phyloP scores from a whole-genome alignment of 192 early-diverging fungal genomes.

The Haplosporangium gracile region DNA sequence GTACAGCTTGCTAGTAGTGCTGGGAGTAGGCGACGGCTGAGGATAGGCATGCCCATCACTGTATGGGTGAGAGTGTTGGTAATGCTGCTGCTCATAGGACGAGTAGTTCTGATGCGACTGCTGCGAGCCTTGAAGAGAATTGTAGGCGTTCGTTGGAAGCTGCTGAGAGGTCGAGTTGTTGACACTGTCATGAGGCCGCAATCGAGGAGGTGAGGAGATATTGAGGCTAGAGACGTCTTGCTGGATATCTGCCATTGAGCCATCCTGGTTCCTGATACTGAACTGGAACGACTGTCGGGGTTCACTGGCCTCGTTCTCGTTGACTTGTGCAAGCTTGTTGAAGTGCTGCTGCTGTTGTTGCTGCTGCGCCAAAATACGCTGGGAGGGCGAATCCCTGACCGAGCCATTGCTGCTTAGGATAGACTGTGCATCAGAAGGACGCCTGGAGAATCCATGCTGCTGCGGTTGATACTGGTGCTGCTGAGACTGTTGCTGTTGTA shows the following conservation, averaged over 20 bases:
- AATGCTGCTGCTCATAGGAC: slow-evolving; percentile 8
- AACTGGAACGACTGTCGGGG: slow-evolving; percentile 40
- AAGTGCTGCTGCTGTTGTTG: slow-evolving; percentile 29
- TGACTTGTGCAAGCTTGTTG: slow-evolving; percentile 38
- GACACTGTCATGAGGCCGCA: slow-evolving; percentile 20
- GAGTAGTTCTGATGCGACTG: slow-evolving; percentile 19
- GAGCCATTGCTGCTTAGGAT: slow-evolving; percentile 18
- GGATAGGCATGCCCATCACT: slow-evolving; percentile 39
- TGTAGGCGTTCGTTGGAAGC: not conserved
- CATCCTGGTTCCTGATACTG: slow-evolving; percentile 17
- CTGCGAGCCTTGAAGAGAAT: not conserved
- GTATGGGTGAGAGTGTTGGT: slow-evolving; percentile 16
- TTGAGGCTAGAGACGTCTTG: slow-evolving; percentile 47
- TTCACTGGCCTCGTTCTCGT: slow-evolving; percentile 29
- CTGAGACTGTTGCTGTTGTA: slow-evolving; percentile 13
- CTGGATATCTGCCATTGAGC: slow-evolving; percentile 30
- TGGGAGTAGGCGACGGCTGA: slow-evolving; percentile 40
- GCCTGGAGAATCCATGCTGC: slow-evolving; percentile 30
- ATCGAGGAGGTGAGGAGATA: slow-evolving; percentile 49
- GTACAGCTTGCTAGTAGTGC: slow-evolving; percentile 37
- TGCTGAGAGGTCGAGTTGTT: slow-evolving; percentile 4
- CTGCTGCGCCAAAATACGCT: slow-evolving; percentile 9
- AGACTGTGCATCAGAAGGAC: slow-evolving; percentile 32
- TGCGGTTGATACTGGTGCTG: slow-evolving; percentile 20
- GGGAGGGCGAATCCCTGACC: slow-evolving; percentile 28